Evolutionary conservation across 441 rosid species (phyloP), one percentile per base, ranked within the genome.

Genomic region (Brassica hybrid): DNA sequence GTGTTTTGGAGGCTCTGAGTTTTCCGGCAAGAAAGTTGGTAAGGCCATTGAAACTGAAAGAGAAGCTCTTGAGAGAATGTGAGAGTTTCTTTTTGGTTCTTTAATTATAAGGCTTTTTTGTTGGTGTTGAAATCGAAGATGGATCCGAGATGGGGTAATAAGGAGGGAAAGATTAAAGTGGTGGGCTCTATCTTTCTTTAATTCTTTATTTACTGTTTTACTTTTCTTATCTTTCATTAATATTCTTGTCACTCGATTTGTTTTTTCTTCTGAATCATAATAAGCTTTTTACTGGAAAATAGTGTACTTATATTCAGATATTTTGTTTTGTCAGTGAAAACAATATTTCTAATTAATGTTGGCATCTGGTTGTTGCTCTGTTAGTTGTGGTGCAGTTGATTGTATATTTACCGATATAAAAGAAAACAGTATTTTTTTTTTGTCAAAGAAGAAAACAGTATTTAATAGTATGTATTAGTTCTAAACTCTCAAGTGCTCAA

Each of bases 11-110:
- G 80, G 56, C 4, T 67, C 80, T 38, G 74, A 0, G 66, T 76
- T 71, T 67, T 89, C 91, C 27, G 90, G 89, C 18, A 84, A 72
- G 86, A 89, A 82, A 72, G 93, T 86, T 66, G 90, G 91, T 25
- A 89, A 82, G 69, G 94, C 92, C 97, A 90, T 91, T 67, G 83
- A 59, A 70, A 62, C 10, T 64, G 50, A 73, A 48, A 65, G 84
- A 75, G 80, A 77, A 62, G 48, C 30, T 65, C 67, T 41, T 67
- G 57, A 69, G 78, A 77, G 78, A 79, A 65, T 71, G 74, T n/a
- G 74, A 77, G 77, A 78, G 81, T 65, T 65, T 73, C 72, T 71
- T 61, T 65, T 50, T 60, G 77, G 65, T 72, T 78, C 77, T 78
- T 73, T 78, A 67, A 52, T 73, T 54, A 73, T 62, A 43, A 54